Percentiles rank a stretch among this genome's conserved stretches.
phyloP scores from a whole-genome alignment of 805 yeast genomes.

The Maudiozyma serrabonitensis region DNA sequence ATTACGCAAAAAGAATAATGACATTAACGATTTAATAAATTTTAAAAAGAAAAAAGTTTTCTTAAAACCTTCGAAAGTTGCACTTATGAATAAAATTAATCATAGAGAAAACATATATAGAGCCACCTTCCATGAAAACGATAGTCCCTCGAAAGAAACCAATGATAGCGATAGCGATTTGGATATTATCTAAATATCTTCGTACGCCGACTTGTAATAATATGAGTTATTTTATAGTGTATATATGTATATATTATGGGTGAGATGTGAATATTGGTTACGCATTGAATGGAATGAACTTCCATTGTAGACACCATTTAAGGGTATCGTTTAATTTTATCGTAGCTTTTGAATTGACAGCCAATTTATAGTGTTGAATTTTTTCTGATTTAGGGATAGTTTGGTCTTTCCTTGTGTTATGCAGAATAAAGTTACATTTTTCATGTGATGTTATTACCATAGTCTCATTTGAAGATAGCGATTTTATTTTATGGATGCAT shows the following conservation, averaged over 20 bases:
- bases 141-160: not conserved
- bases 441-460: not conserved
- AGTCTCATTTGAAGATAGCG: conserved; percentile 1
- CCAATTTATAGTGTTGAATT: not conserved
- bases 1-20: conserved; percentile 1
- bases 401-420: not conserved
- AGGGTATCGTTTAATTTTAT: conserved; percentile 1
- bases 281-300: conserved; percentile 1
- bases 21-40: conserved; percentile 22
- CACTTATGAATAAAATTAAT: conserved; percentile 19
- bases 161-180: conserved; percentile 24
- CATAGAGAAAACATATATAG: conserved; percentile 24
- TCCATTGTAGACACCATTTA: conserved; percentile 10
- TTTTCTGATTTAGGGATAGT: not conserved
- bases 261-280: not conserved
- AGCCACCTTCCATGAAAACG: conserved; percentile 19
- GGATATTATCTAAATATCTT: conserved; percentile 20
- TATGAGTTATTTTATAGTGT: no score
- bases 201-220: not conserved
- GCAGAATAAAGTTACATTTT: not conserved
- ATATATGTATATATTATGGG: not conserved
- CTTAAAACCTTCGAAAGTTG: conserved; percentile 27
- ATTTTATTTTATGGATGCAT: not conserved
- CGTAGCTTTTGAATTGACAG: conserved; percentile 4
- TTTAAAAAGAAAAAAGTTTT: conserved; percentile 29